Evolutionary conservation across 1,139 yeast species (phyloP).

Genomic region (Petasospora fabianii): DNA sequence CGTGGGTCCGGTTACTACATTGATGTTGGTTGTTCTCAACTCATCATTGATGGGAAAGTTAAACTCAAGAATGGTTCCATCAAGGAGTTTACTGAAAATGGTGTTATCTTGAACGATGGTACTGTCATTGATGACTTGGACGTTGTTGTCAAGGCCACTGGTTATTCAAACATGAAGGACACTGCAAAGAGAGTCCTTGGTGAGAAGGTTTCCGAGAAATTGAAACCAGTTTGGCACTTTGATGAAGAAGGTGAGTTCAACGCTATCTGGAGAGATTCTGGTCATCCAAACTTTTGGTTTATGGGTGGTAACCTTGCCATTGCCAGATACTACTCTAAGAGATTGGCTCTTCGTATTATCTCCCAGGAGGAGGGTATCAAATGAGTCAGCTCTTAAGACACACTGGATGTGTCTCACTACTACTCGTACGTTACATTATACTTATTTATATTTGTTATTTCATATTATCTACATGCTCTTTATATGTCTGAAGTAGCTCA

Average conservation of each 20-base stretch:
- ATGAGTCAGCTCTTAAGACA: too few relatives aligned
- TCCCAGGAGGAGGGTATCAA: constrained; percentile 28
- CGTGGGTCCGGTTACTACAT: constrained; percentile 46
- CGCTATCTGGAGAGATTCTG: constrained; percentile 37
- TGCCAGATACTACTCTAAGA: constrained; percentile 40
- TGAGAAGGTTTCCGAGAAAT: constrained; percentile 31
- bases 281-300: constrained; percentile 37
- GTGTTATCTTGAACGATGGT: constrained; percentile 40
- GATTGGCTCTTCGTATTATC: constrained; percentile 34
- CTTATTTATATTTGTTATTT: too few relatives aligned
- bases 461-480: too few relatives aligned
- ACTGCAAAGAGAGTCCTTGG: constrained; percentile 38
- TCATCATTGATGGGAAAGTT: constrained; percentile 38
- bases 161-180: constrained; percentile 41
- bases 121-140: constrained; percentile 33
- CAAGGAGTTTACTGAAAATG: constrained; percentile 33
- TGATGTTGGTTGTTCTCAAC: constrained; percentile 41
- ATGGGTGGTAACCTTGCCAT: constrained; percentile 51
- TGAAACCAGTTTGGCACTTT: constrained; percentile 37
- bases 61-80: constrained; percentile 36
- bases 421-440: too few relatives aligned
- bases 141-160: constrained; percentile 42
- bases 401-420: too few relatives aligned
- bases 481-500: too few relatives aligned
- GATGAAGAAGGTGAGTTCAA: constrained; percentile 38